phyloP scores from a whole-genome alignment of 1,284 basidiomycete species.

The Moniliella sp. region DNA sequence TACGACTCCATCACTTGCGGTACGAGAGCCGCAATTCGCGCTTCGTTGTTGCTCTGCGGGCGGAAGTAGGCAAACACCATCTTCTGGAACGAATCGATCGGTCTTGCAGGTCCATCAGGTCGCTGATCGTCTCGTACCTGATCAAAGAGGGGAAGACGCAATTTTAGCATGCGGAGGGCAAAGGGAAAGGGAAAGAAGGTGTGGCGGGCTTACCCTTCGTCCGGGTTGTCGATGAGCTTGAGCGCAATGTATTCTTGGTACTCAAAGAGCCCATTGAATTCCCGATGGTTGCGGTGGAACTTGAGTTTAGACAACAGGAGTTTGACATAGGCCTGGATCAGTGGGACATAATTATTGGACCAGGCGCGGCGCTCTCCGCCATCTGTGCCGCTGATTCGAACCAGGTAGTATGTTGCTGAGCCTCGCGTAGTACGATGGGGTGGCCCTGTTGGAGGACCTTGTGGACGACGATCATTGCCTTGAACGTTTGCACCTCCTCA shows the following conservation, averaged over 20 bases:
- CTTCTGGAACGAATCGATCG: slow-evolving; percentile 32
- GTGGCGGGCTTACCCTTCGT: slow-evolving; percentile 12
- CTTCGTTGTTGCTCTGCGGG: slow-evolving; percentile 26
- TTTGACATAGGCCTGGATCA: slow-evolving; percentile 29
- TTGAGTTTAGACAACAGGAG: slow-evolving; percentile 31
- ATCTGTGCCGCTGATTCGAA: slow-evolving; percentile 30
- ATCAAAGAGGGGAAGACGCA: neutral
- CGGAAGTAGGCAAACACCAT: slow-evolving; percentile 30
- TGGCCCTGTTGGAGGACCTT: slow-evolving; percentile 33
- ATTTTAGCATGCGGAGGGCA: no score
- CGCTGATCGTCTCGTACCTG: slow-evolving; percentile 32
- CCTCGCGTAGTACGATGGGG: slow-evolving; percentile 23
- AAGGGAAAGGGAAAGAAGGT: neutral
- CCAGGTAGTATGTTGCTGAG: slow-evolving; percentile 30
- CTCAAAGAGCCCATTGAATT: slow-evolving; percentile 33
- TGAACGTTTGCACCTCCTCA: slow-evolving; percentile 33
- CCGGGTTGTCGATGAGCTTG: slow-evolving; percentile 33
- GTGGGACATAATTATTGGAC: slow-evolving; percentile 25
- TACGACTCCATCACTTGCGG: slow-evolving; percentile 33
- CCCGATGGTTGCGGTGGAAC: slow-evolving; percentile 31
- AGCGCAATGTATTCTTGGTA: slow-evolving; percentile 33
- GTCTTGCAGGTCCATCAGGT: slow-evolving; percentile 33
- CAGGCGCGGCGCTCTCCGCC: slow-evolving; percentile 15
- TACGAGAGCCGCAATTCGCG: slow-evolving; percentile 31
- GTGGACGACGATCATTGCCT: slow-evolving; percentile 31